Evolutionary conservation across 1,284 basidiomycete genomes (phyloP), one percentile per base, ranked within the genome.

Genomic region (Blastosporella zonata): DNA sequence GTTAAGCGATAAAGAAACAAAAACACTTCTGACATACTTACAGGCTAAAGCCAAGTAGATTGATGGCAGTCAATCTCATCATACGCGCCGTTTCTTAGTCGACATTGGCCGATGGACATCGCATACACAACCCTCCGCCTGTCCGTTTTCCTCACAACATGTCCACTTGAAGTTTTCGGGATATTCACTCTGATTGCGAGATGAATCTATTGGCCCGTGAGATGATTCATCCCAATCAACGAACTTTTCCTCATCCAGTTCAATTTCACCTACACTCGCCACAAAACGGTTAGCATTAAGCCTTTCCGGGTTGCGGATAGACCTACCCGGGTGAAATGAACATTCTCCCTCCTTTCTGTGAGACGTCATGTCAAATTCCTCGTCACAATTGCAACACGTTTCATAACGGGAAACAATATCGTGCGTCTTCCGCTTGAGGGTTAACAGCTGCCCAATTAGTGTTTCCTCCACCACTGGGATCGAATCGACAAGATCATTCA

Each of bases 141-240:
- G 56, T 1, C 70, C 73, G 43, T 67, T 57, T 39, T 58, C 52
- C 12, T 71, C 65, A 54, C 78, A 79, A 52, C 78, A 80, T 6
- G 62, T 67, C 77, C 77, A 80, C 1, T 38, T 60, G 55, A 77
- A 78, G 44, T 69, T 70, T 47, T 77, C 69, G 2, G 76, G 75
- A 48, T 60, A 75, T n/a, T 66, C 52, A 35, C 53, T 53, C 43
- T 67, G 66, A 54, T 72, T 77, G 18, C 62, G 57, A 10, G 58
- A 35, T 1, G 67, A 67, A 55, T 78, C 72, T 64, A 71, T 74
- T 1, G 70, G 70, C 1, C 77, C 76, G 49, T 77, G 74, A 40
- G 61, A 65, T 22, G 62, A 57, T 52, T 76, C 73, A 52, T 78
- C 76, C 67, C 72, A 73, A 53, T 77, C 76, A 5, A 52, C 60